phyloP scores from a whole-genome alignment of 768 basidiomycete species.

The Phaeolepiota aurea region DNA sequence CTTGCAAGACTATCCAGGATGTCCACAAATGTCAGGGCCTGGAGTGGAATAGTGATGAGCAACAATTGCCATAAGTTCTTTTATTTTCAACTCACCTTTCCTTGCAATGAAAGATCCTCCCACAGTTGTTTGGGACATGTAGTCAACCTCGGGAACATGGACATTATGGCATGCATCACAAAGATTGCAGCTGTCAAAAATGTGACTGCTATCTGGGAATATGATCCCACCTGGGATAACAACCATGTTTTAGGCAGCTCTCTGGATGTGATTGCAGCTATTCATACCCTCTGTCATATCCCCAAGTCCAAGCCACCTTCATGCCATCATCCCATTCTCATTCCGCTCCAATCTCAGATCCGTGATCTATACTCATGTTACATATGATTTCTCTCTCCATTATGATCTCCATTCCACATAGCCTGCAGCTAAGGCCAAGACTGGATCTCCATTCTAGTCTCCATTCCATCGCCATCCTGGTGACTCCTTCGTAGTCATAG shows the following conservation, averaged over 20 bases:
- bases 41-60: slow-evolving; percentile 9
- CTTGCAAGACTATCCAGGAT: slow-evolving; percentile 9
- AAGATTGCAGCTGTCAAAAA: slow-evolving; percentile 18
- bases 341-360: too few species aligned
- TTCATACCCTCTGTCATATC: slow-evolving; percentile 17
- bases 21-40: slow-evolving; percentile 6
- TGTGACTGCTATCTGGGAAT: slow-evolving; percentile 22
- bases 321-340: too few species aligned
- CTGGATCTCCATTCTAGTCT: too few species aligned
- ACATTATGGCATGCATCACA: slow-evolving; percentile 21
- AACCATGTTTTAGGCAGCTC: slow-evolving; percentile 18
- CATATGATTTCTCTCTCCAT: too few species aligned
- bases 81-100: slow-evolving; percentile 4
- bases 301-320: too few species aligned
- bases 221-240: slow-evolving; percentile 13
- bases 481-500: too few species aligned
- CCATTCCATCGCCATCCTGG: too few species aligned
- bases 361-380: too few species aligned
- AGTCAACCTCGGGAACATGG: slow-evolving; percentile 16
- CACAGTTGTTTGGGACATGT: slow-evolving; percentile 20
- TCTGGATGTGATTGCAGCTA: slow-evolving; percentile 20
- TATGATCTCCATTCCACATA: too few species aligned
- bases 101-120: not conserved
- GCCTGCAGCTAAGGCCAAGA: too few species aligned
- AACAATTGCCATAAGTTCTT: slow-evolving; percentile 14